Percentiles rank a stretch among this genome's conserved stretches.
phyloP scores from a whole-genome alignment of 345 rosid genomes.

The Erysimum cheiranthoides region DNA sequence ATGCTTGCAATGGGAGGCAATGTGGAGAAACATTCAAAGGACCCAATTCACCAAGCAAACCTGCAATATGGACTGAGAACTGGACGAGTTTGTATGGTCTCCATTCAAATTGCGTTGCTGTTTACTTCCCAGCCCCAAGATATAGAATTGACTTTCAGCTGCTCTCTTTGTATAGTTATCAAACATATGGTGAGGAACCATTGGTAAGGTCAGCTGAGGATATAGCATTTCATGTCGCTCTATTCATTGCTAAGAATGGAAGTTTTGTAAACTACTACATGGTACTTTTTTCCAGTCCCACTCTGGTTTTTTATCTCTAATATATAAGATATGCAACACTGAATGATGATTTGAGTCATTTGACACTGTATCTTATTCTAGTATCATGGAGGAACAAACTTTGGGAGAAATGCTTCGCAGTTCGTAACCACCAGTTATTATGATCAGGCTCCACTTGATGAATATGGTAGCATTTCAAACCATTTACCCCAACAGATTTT shows the following conservation, averaged over 20 bases:
- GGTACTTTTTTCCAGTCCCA: slow-evolving; percentile 51
- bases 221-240: slow-evolving; percentile 78
- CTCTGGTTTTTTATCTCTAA: not conserved
- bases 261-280: slow-evolving; percentile 87
- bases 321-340: not conserved
- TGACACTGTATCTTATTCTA: slow-evolving; percentile 35
- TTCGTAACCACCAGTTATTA: slow-evolving; percentile 68
- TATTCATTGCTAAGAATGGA: slow-evolving; percentile 78
- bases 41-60: slow-evolving; percentile 82
- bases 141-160: slow-evolving; percentile 1
- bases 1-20: slow-evolving; percentile 77
- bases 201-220: slow-evolving; percentile 65
- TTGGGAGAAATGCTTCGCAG: slow-evolving; percentile 68
- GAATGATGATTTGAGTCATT: slow-evolving; percentile 7
- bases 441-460: slow-evolving; percentile 86
- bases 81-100: slow-evolving; percentile 80
- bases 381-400: slow-evolving; percentile 96
- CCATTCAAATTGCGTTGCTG: not conserved
- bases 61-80: slow-evolving; percentile 89
- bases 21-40: slow-evolving; percentile 85
- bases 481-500: slow-evolving; percentile 3
- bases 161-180: slow-evolving; percentile 52
- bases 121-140: slow-evolving; percentile 16
- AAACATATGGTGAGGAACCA: slow-evolving; percentile 64
- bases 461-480: slow-evolving; percentile 61